Percentiles rank a stretch among this genome's conserved stretches.
These are phyloP conservation scores for Phanerodontia chrysosporium DNA, from an alignment of 768 basidiomycete species.

Conservation along the genomic window DNA sequence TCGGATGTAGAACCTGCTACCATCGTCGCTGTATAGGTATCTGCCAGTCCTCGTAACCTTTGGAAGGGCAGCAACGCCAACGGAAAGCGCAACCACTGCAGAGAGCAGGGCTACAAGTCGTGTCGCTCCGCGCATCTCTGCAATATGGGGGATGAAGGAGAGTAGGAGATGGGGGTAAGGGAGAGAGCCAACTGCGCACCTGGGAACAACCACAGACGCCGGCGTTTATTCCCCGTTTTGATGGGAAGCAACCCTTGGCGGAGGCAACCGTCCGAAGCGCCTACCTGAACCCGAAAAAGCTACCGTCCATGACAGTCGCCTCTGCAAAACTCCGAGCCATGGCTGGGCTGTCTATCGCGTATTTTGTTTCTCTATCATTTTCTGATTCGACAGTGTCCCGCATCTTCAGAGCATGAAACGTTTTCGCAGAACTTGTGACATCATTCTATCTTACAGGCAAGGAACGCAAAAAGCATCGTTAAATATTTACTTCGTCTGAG, in stretches of 20 bases:
- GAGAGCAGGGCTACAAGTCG: constrained; percentile 28
- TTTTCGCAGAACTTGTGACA: too few species aligned
- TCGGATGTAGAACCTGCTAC: constrained; percentile 83
- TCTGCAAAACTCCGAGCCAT: too few species aligned
- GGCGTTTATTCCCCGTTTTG: constrained; percentile 7
- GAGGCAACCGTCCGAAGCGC: too few species aligned
- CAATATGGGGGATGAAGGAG: constrained; percentile 9
- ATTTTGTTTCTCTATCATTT: too few species aligned
- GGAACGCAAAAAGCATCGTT: too few species aligned
- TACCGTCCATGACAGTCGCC: too few species aligned
- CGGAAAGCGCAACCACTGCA: constrained; percentile 37
- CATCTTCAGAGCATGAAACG: too few species aligned
- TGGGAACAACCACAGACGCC: constrained; percentile 3
- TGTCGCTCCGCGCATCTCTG: constrained; percentile 24
- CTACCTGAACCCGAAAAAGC: too few species aligned
- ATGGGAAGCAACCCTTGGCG: neutral
- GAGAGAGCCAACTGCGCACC: constrained; percentile 8
- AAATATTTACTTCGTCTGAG: too few species aligned
- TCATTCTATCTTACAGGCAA: too few species aligned
- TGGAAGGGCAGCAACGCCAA: constrained; percentile 60
- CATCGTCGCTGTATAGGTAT: constrained; percentile 76
- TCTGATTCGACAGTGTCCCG: too few species aligned
- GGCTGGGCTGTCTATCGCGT: too few species aligned
- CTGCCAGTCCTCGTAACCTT: constrained; percentile 66
- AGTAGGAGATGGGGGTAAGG: constrained; percentile 7